Evolutionary conservation across 768 basidiomycete species (phyloP).

Genomic region (Auricularia sp.): DNA sequence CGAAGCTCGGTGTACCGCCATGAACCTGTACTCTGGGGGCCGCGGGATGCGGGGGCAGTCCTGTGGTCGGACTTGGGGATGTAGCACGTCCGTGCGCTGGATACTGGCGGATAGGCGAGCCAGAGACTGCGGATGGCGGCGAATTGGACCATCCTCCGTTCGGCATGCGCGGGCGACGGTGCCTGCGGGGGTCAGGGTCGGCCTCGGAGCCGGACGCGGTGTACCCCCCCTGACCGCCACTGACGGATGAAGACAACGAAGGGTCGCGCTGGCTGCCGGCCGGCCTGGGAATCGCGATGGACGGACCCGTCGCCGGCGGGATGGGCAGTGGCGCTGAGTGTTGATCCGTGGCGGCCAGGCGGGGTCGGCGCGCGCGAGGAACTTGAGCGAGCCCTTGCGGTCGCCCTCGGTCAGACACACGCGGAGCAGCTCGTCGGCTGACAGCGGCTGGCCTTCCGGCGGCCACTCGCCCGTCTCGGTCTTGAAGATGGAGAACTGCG

Average conservation of each 20-base stretch:
- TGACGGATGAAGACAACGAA: background rate
- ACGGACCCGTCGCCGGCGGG: background rate
- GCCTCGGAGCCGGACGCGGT: background rate
- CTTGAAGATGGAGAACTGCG: slow-evolving; percentile 69
- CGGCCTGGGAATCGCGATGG: background rate
- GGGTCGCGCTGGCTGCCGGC: background rate
- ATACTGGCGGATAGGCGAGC: background rate
- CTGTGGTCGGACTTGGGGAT: background rate
- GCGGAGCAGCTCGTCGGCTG: slow-evolving; percentile 58
- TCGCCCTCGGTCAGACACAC: slow-evolving; percentile 70
- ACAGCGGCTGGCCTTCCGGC: slow-evolving; percentile 47
- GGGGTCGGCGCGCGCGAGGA: slow-evolving; percentile 35
- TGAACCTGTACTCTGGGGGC: no score
- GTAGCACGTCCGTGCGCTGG: background rate
- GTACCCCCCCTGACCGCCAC: background rate
- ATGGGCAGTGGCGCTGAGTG: slow-evolving; percentile 6
- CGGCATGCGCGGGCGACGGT: background rate
- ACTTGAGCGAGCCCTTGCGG: slow-evolving; percentile 70
- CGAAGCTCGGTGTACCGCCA: no score
- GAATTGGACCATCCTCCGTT: background rate
- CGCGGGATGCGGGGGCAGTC: no score
- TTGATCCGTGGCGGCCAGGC: background rate
- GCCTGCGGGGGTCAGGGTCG: background rate
- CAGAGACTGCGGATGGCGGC: background rate
- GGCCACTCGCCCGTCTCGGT: slow-evolving; percentile 81